Evolutionary conservation across 2,329 filamentous ascomycete genomes (phyloP).

Genomic region (Fusarium chaquense): DNA sequence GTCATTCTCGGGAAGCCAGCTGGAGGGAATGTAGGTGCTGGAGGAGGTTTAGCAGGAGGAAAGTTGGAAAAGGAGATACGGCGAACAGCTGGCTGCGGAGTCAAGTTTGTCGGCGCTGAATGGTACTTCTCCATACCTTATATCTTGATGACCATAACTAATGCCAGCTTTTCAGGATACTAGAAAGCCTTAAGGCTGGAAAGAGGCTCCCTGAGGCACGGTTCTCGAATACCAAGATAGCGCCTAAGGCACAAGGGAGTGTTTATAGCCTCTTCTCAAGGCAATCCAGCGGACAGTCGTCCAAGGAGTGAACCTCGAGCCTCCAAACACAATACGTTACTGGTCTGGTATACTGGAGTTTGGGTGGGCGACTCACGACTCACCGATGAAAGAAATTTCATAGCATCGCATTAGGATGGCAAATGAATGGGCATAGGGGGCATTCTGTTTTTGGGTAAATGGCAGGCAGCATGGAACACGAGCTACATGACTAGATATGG

Average conservation of each 20-base stretch:
- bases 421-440: neutral
- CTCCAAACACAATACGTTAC: neutral
- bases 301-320: constrained; percentile 11
- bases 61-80: constrained; percentile 87
- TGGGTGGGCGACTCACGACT: neutral
- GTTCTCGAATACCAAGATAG: constrained; percentile 74
- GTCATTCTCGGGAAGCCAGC: constrained; percentile 79
- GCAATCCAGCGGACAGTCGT: constrained; percentile 14
- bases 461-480: neutral
- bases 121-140: constrained; percentile 65
- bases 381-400: neutral
- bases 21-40: constrained; percentile 63
- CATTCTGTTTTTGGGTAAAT: constrained; percentile 3
- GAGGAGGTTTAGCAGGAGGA: constrained; percentile 79
- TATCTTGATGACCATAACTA: neutral
- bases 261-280: constrained; percentile 65
- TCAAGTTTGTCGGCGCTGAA: constrained; percentile 84
- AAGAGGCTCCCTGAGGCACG: constrained; percentile 79
- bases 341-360: neutral
- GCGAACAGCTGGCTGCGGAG: constrained; percentile 72
- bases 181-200: constrained; percentile 84
- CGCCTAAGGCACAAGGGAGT: constrained; percentile 71
- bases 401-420: neutral
- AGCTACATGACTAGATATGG: neutral
- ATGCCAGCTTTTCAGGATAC: constrained; percentile 65